Percentiles rank a stretch among this genome's conserved stretches.
Conservation (phyloP, 225 moss, liverwort and hornwort species). For the Thuidium tamariscinum region DNA sequence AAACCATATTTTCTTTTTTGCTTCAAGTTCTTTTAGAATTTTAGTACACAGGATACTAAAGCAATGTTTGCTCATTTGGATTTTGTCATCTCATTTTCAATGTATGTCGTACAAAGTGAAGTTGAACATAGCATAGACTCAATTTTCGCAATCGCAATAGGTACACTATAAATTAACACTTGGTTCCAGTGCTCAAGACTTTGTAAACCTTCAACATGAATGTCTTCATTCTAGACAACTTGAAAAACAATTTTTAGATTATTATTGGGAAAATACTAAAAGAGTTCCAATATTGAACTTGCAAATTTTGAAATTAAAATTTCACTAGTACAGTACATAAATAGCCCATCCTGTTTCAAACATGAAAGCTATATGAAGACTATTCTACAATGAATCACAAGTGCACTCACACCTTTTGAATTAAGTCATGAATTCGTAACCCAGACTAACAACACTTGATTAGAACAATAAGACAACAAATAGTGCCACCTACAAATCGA, state of each 20-base stretch:
- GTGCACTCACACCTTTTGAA: neutral
- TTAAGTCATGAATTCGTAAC: neutral
- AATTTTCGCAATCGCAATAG: too few relatives aligned
- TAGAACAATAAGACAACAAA: neutral
- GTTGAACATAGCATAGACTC: neutral
- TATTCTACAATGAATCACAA: neutral
- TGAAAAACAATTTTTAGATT: neutral
- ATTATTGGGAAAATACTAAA: neutral
- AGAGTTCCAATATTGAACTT: neutral
- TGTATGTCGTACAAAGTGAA: rapidly evolving
- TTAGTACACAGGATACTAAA: too few relatives aligned
- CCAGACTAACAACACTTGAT: neutral
- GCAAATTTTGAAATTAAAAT: neutral
- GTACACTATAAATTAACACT: neutral
- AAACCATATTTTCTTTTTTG: too few relatives aligned
- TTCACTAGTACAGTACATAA: neutral
- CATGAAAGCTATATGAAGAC: neutral
- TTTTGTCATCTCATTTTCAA: neutral
- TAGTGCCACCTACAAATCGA: neutral
- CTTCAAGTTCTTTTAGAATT: too few relatives aligned
- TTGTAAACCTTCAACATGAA: neutral
- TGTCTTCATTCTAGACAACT: neutral
- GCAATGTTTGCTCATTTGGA: neutral
- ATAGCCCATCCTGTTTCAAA: neutral
- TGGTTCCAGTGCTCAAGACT: neutral